Conservation (phyloP, 331 rosid species). For the Malus hybrid region DNA sequence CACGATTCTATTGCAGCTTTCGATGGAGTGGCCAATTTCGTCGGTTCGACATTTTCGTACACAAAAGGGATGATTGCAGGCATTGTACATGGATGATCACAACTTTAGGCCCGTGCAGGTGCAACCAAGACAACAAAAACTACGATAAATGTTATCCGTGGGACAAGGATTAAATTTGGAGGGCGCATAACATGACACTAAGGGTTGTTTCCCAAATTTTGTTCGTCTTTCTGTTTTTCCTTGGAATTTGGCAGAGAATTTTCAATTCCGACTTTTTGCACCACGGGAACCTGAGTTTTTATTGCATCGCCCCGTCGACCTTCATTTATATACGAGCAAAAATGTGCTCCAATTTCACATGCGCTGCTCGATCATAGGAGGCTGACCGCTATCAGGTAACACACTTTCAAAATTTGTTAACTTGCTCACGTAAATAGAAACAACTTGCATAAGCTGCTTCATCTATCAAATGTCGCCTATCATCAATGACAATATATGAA, state of each 20-base stretch:
- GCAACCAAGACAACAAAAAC: not conserved
- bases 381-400: not conserved
- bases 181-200: not conserved
- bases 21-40: not conserved
- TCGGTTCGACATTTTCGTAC: not conserved
- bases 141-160: not conserved
- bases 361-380: too few relatives aligned
- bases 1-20: not conserved
- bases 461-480: not conserved
- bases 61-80: not conserved
- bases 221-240: too few relatives aligned
- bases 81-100: not conserved
- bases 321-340: too few relatives aligned
- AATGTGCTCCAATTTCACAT: too few relatives aligned
- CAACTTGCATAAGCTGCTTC: not conserved
- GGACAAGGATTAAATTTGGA: not conserved
- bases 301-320: not conserved
- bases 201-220: too few relatives aligned
- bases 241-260: too few relatives aligned
- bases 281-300: not conserved
- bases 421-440: not conserved
- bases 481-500: not conserved
- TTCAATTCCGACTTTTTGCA: not conserved
- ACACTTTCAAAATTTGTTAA: not conserved
- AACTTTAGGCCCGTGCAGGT: not conserved